Base-by-base conservation (phyloP, 208 protist genomes). In the Wallacemonas sp. region DNA sequence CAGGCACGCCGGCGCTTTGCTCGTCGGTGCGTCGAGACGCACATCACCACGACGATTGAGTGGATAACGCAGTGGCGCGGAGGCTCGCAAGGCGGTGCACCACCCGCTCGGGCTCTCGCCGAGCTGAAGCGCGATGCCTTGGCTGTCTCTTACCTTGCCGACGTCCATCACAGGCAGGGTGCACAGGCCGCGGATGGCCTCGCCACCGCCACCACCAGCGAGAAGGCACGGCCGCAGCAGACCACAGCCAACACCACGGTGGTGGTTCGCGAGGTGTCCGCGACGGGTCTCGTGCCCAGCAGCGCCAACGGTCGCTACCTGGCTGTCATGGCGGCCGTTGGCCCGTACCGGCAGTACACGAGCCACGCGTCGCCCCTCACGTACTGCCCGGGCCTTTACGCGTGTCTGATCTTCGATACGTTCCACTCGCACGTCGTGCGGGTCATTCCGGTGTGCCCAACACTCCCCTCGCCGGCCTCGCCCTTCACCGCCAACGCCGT, bases 271-370 rank as follows among this genome's bases (percentile, higher is more conserved):
- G 27, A 32, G 4, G 34, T 34, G 24, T 41, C 33, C 29, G 22
- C 21, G 13, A 21, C 8, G 27, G 38, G n/a, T 24, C 69, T 90
- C 39, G 46, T 70, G 24, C 77, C 77, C 30, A 84, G 69, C n/a
- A 74, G 81, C 12, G 34, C 54, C 37, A 88, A 93, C 54, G 87
- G 87, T 0, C 87, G 87, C 36, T 93, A 89, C 50, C 74, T 90
- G 13, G 81, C 70, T 63, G 70, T 93, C 41, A 79, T 85, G 71
- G 76, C 83, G 26, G 65, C 83, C n/a, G 74, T 89, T 10, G 87
- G 87, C 13, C 87, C 87, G 2, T 71, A 73, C 29, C 83, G 87
- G 8, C 66, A 71, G 53, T 59, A 73, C 24, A 29, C 78, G n/a
- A 68, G 75, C 32, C 57, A 64, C 17, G 66, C 63, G 29, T 62